Evolutionary conservation across 2,329 filamentous ascomycete species (phyloP), one percentile per base, ranked within the genome.

Genomic region (Alternaria panax): DNA sequence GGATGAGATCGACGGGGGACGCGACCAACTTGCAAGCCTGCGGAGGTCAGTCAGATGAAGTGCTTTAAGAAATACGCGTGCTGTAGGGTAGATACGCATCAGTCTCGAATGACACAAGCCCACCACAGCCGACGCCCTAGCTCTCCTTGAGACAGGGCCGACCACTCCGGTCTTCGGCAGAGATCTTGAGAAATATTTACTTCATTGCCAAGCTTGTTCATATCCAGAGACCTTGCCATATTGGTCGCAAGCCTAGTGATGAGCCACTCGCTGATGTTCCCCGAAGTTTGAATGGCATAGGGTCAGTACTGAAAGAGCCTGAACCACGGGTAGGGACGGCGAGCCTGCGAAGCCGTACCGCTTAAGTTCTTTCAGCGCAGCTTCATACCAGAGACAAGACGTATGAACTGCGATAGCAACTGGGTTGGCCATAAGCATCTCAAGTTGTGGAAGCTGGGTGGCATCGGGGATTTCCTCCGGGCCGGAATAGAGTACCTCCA

Each of bases 181-280:
- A 59, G 47, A 1, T 60, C 60, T n/a, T 34, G 40, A 20, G 60
- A 57, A 12, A 38, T 51, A 24, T 51, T 51, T 8, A 45, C 24
- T 51, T 63, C 60, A 6, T 51, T 63, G 11, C 60, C 60, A 2
- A 63, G 60, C 36, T 63, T 63, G 38, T 63, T 57, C 60, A 63
- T 63, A 18, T 63, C 60, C 7, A 63, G 43, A 36, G 50, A 60
- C 14, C 60, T 48, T 12, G 60, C 60, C 60, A 57, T 54, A 38
- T 57, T 63, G 16, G 57, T 60, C 3, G 57, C 53, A 30, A 57
- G 60, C 2, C 57, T 53, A 24, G 60, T 60, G 34, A 63, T 53
- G n/a, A 63, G 60, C 57, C 57, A 63, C 41, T 63, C 60, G 48
- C 38, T 57, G 57, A 30, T 60, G 57, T 24, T 63, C 60, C n/a